These are phyloP conservation scores for Salvia sclarea DNA, from an alignment of 305 asterid genomes.

Conservation along the genomic window DNA sequence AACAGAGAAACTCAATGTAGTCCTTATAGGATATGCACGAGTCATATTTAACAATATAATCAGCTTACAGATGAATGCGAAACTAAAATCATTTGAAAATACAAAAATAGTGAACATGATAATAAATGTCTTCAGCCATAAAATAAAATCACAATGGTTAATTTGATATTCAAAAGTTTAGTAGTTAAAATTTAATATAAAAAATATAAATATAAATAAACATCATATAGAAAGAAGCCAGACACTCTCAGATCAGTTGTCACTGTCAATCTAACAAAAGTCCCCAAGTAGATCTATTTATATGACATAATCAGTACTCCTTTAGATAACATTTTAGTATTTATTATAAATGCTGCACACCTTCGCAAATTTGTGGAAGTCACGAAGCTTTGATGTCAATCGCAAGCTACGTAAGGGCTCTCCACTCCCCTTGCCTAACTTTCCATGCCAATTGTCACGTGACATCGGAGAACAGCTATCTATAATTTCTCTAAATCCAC, in stretches of 20 bases:
- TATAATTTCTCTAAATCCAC: constrained; percentile 64
- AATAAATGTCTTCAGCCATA: background rate
- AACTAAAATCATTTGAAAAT: constrained; percentile 6
- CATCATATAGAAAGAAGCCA: background rate
- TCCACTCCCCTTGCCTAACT: constrained; percentile 54
- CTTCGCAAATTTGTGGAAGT: constrained; percentile 89
- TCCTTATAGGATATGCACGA: background rate
- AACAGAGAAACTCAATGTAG: background rate
- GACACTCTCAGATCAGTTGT: background rate
- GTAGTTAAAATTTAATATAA: background rate
- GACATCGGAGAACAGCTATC: constrained; percentile 71
- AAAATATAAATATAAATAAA: background rate
- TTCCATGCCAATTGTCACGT: constrained; percentile 79
- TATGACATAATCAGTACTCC: background rate
- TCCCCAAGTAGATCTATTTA: background rate
- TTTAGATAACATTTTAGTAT: background rate
- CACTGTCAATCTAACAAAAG: background rate
- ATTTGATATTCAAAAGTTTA: background rate
- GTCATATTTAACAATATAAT: constrained; percentile 3
- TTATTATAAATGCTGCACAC: constrained; percentile 41
- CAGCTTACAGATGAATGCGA: constrained; percentile 15
- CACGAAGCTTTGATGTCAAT: constrained; percentile 88
- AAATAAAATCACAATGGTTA: constrained; percentile 3
- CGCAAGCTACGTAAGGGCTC: constrained; percentile 83
- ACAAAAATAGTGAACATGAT: constrained; percentile 17